Evolutionary conservation across 192 early-diverging fungal species (phyloP).

Genomic region (Geosiphon pyriformis): DNA sequence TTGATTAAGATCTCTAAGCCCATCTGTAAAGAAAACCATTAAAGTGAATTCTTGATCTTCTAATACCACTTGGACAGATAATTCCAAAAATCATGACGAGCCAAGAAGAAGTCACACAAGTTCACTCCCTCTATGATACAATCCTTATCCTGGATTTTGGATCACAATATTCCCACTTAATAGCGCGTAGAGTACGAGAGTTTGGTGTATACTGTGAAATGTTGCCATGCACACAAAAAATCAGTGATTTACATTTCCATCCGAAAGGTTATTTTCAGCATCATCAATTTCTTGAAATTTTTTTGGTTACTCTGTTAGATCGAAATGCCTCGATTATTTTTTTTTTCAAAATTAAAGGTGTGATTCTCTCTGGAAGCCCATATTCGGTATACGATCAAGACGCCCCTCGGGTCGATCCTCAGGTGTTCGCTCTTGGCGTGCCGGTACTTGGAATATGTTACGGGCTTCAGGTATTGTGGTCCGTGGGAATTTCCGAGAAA

Average conservation of each 20-base stretch:
- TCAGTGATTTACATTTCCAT: slow-evolving; percentile 88
- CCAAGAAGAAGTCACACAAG: slow-evolving; percentile 44
- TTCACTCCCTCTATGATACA: slow-evolving; percentile 86
- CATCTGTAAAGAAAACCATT: too few relatives aligned
- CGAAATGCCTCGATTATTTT: not conserved
- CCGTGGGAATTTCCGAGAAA: too few relatives aligned
- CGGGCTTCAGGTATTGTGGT: slow-evolving; percentile 73
- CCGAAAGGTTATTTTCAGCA: slow-evolving; percentile 65
- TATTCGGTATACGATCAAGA: slow-evolving; percentile 95
- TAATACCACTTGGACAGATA: too few relatives aligned
- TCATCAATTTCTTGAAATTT: not conserved
- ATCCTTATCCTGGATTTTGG: slow-evolving; percentile 99
- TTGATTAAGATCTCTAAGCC: too few relatives aligned
- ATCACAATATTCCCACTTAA: slow-evolving; percentile 97
- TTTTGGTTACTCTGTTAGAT: slow-evolving; percentile 1
- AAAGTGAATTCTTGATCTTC: too few relatives aligned
- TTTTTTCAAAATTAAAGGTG: slow-evolving; percentile 39
- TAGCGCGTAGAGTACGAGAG: slow-evolving; percentile 92
- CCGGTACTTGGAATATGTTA: slow-evolving; percentile 98
- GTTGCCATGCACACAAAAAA: slow-evolving; percentile 93
- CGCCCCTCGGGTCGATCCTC: slow-evolving; percentile 90
- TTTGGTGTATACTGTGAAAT: slow-evolving; percentile 99
- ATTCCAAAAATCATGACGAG: not conserved
- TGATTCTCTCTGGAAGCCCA: slow-evolving; percentile 94
- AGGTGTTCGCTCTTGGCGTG: slow-evolving; percentile 80